phyloP scores from a whole-genome alignment of 176 grass and related monocot species.

The Tuctoria greenei region DNA sequence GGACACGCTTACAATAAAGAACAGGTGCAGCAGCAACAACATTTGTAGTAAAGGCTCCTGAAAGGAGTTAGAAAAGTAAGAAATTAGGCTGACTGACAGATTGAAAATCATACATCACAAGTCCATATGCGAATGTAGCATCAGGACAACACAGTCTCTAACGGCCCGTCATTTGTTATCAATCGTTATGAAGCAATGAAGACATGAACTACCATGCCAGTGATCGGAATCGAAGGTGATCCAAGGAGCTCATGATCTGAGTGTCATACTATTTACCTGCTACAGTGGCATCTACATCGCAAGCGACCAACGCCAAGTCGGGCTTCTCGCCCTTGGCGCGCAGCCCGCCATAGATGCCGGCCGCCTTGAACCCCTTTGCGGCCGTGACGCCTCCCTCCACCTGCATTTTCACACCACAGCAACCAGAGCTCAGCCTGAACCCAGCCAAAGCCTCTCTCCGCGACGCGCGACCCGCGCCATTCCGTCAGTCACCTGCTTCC shows the following conservation, averaged over 20 bases:
- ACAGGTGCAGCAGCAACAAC: conserved; percentile 90
- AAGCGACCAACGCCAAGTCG: conserved; percentile 79
- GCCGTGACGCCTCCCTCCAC: conserved; percentile 78
- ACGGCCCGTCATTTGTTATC: background rate
- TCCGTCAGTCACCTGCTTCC: conserved; percentile 65
- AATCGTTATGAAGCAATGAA: background rate
- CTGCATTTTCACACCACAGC: conserved; percentile 50
- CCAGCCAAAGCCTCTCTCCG: conserved; percentile 11
- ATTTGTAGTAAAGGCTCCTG: conserved; percentile 94
- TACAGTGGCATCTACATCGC: conserved; percentile 77
- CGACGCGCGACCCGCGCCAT: background rate
- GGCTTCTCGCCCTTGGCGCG: conserved; percentile 88
- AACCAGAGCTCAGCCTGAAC: conserved; percentile 20
- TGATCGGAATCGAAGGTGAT: background rate
- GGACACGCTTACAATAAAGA: conserved; percentile 73
- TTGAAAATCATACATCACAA: background rate
- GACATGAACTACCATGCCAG: background rate
- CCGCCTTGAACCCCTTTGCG: conserved; percentile 82
- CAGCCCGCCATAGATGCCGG: conserved; percentile 80
- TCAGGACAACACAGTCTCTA: background rate
- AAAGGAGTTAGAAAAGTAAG: conserved; percentile 8
- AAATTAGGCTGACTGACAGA: background rate
- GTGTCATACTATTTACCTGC: conserved; percentile 43
- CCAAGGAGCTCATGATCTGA: background rate
- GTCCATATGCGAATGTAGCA: conserved; percentile 1